Percentiles rank a stretch among this genome's conserved stretches.
Conservation (phyloP, 78 protist species). For the Polysphondylium violaceum region DNA sequence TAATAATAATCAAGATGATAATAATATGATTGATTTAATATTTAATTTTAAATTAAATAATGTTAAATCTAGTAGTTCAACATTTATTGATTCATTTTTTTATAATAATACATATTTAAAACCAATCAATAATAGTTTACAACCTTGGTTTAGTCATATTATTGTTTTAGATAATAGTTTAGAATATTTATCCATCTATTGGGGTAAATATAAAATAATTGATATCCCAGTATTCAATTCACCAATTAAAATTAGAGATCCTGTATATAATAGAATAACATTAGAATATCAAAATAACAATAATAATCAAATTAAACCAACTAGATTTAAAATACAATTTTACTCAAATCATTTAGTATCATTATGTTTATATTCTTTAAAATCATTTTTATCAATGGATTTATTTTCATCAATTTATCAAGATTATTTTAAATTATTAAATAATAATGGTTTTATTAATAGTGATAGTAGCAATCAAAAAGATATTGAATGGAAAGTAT, state of each 20-base stretch:
- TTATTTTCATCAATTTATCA: not conserved
- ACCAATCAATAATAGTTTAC: constrained; percentile 6
- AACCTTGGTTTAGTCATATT: constrained; percentile 3
- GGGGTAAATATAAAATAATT: constrained; percentile 21
- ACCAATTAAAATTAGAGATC: not conserved
- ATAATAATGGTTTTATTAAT: not conserved
- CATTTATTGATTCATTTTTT: constrained; percentile 25
- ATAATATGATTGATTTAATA: not conserved
- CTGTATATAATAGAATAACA: constrained; percentile 28
- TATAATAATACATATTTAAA: constrained; percentile 19
- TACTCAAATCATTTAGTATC: constrained; percentile 3
- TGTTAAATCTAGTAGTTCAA: constrained; percentile 15
- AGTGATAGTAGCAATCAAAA: not conserved
- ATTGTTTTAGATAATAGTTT: not conserved
- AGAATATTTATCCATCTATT: constrained; percentile 6
- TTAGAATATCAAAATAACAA: not conserved
- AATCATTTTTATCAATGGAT: constrained; percentile 9
- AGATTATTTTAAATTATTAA: not conserved
- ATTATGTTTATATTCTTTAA: constrained; percentile 18
- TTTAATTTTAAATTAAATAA: not conserved
- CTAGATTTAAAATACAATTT: not conserved
- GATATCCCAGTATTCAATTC: not conserved
- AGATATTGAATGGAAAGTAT: constrained; percentile 23
- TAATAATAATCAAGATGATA: not conserved
- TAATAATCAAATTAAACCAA: too few relatives aligned